Evolutionary conservation across 1,284 basidiomycete genomes (phyloP), one percentile per base, ranked within the genome.

Genomic region (Fomitiporia mediterranea): DNA sequence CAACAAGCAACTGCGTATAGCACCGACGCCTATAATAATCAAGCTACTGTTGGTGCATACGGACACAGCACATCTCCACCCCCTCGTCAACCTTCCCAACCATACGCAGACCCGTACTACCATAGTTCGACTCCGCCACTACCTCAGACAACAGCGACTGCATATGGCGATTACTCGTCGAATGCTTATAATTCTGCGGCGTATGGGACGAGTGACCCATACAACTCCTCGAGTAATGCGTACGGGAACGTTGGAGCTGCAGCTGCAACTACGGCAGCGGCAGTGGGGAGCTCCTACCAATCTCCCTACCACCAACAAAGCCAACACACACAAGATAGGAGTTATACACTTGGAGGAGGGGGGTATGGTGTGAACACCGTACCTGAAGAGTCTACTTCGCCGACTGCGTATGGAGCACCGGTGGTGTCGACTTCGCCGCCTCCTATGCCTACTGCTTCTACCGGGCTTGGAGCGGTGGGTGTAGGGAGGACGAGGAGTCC

Each of bases 331-430:
- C 66, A 71, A 6, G 76, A 81, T n/a, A 78, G 77, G 23, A 74
- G 69, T 60, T 84, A 86, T 66, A 78, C 81, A 3, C 71, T 80
- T 32, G 80, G 81, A 8, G 81, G 81, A 23, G 76, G 75, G 51
- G 77, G 78, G 4, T 87, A 88, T 58, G 78, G 77, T 7, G 61
- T 62, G 35, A 80, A 74, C 63, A 64, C 70, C 21, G 71, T 77
- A 6, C 81, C 80, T 2, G 44, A 56, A 28, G 19, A 32, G 19
- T 40, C 49, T 27, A 11, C 59, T 62, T 42, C 42, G 13, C 44
- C 25, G 1, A 19, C 30, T 8, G 25, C 27, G 35, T 55, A 52
- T 30, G 51, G 53, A 11, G 35, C 50, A 9, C 39, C 51, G 11
- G 40, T 19, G 13, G 6, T 46, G 39, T 34, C 53, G 30, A 40